Percentiles rank a stretch among this genome's conserved stretches.
These are phyloP conservation scores for Paecilomyces dactylethromorphus DNA, from an alignment of 2,329 filamentous ascomycete species.

Conservation along the genomic window DNA sequence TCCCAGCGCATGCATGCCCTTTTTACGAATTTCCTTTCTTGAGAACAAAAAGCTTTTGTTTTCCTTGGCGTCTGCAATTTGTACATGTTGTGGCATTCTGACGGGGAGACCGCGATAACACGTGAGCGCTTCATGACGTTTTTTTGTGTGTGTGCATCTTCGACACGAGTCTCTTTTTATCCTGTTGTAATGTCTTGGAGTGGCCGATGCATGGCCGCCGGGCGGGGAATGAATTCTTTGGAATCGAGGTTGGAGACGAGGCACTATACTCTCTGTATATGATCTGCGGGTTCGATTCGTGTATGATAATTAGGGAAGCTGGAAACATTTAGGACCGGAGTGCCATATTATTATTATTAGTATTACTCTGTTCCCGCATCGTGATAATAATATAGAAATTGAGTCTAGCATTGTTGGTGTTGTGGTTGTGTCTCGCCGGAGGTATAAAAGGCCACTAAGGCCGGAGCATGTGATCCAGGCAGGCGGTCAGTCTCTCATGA, in stretches of 20 bases:
- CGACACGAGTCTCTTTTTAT: neutral
- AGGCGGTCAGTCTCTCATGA: neutral
- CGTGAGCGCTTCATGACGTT: constrained; percentile 4
- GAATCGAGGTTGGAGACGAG: neutral
- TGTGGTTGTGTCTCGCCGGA: too few species aligned
- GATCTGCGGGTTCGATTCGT: neutral
- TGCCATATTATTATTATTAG: neutral
- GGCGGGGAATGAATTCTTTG: neutral
- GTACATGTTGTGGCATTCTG: neutral
- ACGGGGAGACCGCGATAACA: neutral
- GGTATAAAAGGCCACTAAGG: too few species aligned
- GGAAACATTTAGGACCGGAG: neutral
- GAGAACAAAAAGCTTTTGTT: neutral
- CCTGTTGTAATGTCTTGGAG: neutral
- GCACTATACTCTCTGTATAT: constrained; percentile 3
- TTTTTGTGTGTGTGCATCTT: neutral
- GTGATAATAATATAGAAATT: neutral
- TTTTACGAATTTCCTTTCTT: constrained; percentile 15
- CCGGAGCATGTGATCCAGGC: neutral
- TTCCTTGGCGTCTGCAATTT: neutral
- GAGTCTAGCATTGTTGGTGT: neutral
- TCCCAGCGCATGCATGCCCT: constrained; percentile 7
- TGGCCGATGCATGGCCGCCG: neutral
- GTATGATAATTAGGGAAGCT: neutral
- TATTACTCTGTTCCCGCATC: neutral